A percentile compares a stretch with the other conserved stretches of the same genome.
Conservation (phyloP, 2,329 filamentous ascomycete genomes). For the Fusarium sp. region DNA sequence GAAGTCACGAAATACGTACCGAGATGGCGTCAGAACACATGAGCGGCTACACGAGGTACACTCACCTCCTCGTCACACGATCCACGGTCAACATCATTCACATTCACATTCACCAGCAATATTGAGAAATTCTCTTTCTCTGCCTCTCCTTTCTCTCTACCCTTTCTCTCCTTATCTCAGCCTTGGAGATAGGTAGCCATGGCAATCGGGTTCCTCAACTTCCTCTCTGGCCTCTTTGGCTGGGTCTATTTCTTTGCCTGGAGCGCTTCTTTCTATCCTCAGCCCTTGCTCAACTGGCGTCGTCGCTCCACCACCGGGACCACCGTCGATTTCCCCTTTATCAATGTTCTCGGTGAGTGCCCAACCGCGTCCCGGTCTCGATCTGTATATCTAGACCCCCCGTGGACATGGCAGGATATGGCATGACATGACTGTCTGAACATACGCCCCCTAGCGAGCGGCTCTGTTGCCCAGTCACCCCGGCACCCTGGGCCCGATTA, state of each 20-base stretch:
- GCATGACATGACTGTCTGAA: conserved; percentile 38
- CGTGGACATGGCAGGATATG: background rate
- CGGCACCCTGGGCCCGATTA: conserved; percentile 30
- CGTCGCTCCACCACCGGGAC: conserved; percentile 86
- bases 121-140: conserved; percentile 2
- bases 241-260: conserved; percentile 84
- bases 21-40: conserved; percentile 44
- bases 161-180: background rate
- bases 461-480: conserved; percentile 20
- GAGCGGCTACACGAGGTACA: conserved; percentile 10
- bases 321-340: conserved; percentile 87
- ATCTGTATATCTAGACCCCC: conserved; percentile 17
- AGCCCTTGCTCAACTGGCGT: conserved; percentile 83
- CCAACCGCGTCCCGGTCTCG: conserved; percentile 6
- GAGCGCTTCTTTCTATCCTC: conserved; percentile 94
- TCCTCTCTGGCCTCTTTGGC: conserved; percentile 74
- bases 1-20: conserved; percentile 27
- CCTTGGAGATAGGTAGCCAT: conserved; percentile 26
- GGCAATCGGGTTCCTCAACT: conserved; percentile 59
- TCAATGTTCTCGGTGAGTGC: conserved; percentile 74
- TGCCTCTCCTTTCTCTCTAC: background rate
- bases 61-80: conserved; percentile 33
- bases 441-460: conserved; percentile 23
- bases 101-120: conserved; percentile 3
- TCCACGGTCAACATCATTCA: conserved; percentile 16